Evolutionary conservation across 495 filamentous ascomycete species (phyloP), one percentile per base, ranked within the genome.

Genomic region (Neurospora tetraspora): DNA sequence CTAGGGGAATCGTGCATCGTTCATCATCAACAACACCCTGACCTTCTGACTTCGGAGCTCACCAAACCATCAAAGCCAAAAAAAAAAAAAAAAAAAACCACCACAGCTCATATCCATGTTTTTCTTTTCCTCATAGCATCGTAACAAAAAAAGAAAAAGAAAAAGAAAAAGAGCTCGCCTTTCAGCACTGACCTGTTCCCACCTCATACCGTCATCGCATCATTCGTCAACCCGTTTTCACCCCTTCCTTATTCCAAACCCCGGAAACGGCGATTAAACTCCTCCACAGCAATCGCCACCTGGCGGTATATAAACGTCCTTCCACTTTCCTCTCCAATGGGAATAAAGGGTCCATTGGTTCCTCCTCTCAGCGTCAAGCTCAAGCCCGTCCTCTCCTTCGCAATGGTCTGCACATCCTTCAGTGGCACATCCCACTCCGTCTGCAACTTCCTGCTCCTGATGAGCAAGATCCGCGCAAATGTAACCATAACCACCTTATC

Each of bases 401-500:
- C 91, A 72, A 99, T 98, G 0, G 94, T 97, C 87, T 98, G 94
- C 43, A 99, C 90, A 77, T 99, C 95, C 76, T 96, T 97, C 69
- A 99, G 84, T 39, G 93, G 92, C 34, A 98, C 93, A 76, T 98
- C 95, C 96, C 96, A 99, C 81, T 98, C 94, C 40, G 89, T 93
- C 74, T 88, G 87, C 76, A 99, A 84, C 80, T 89, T 91, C 81
- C 96, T 91, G 37, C 89, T 91, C 76, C 93, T 88, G 74, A 99
- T 91, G 34, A 98, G 89, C 88, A 98, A 90, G 80, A 99, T 97
- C 6, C 92, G 88, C 70, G 89, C 89, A 79, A 96, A 99, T 23
- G 96, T 98, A 74, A 99, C 88, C 90, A 99, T 93, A 72, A 98
- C 92, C 70, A 98, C 88, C 88, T 96, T 92, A 77, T 98, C 96